Base-by-base conservation (phyloP, 164 flowering plant species). In the Liquidambar formosana region DNA sequence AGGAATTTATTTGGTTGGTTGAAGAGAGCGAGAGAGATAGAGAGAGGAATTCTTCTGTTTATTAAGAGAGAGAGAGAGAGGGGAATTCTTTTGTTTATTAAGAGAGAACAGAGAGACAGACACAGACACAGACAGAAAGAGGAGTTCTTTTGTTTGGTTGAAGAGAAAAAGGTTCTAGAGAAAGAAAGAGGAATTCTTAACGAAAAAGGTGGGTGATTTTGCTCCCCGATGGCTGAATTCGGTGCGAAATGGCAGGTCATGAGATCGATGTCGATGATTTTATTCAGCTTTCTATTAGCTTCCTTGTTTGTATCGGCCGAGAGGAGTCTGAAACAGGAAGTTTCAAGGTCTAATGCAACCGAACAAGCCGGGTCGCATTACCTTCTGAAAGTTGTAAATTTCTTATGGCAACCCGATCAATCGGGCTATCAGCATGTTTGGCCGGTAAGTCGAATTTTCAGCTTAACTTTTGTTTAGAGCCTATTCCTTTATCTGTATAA, bases 371-470 rank as follows among this genome's bases (percentile, higher is more conserved):
- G 70, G 10, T 48, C 76, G 12, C 67, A 69, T 78, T 82, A 51
- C 28, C 61, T 90, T 47, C 47, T 65, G 22, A 69, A 75, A 58
- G 60, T 78, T 58, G 46, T 82, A 1, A 81, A 86, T 70, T 90
- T 90, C 85, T 65, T 92, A 10, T 94, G 95, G 96, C 89, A 85
- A 70, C 64, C 88, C 8, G 80, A 81, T 59, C 12, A 48, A 65
- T 79, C 91, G 0, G 87, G 88, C 22, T 93, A 95, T 76, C 84
- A 86, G 0, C 99, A 93, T 79, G 93, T 89, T 72, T 95, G 99
- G 99, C 99, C 99, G 63, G 99, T 95, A 79, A 84, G 84, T 73
- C 16, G 2, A 22, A 45, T 46, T 21, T 64, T 64, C 54, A 18
- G 11, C 43, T 15, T 2, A 12, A 10, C 26, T 38, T 48, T n/a